Base-by-base conservation (phyloP, 1,284 basidiomycete species). In the Somion occarium region DNA sequence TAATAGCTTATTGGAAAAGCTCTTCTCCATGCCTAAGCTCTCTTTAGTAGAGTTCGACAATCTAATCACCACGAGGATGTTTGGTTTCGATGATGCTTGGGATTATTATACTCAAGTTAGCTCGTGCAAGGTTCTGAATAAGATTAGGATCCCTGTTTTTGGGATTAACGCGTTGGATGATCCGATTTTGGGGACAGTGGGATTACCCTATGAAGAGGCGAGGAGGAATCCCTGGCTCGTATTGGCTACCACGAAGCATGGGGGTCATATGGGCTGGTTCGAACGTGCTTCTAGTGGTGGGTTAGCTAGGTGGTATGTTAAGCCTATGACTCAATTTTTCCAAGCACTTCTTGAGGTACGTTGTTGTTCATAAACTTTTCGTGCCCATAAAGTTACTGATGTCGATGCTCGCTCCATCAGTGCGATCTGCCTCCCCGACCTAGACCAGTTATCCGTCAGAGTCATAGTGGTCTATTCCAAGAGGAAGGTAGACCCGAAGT, bases 251-350 rank as follows among this genome's bases (percentile, higher is more conserved):
- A 66, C 64, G 1, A 48, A 44, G 11, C 45, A 52, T 2, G 64
- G 64, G 11, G 63, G 63, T 5, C 63, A 66, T 51, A 56, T 65
- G 18, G 64, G 64, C 0, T 65, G 64, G 63, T 64, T 61, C 49
- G 60, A 60, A 49, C 13, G 39, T 7, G 46, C 41, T 7, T 12
- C 44, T 22, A 54, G 51, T 18, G 58, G 59, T 12, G 49, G 30
- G 26, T 41, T 61, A 4, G 24, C 51, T n/a, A 56, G 61, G 20
- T 66, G 64, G 64, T 64, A 61, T 50, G 57, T 59, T 30, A 52
- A 54, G 50, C 63, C 64, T 7, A 54, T 61, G 25, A 38, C 23
- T 26, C 55, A 66, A 49, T 62, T 58, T 48, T 54, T 66, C 19
- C 37, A 46, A 3, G 61, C 64, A 9, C 44, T 66, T 12, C 7